Evolutionary conservation across 768 basidiomycete species (phyloP).

Genomic region (Mycena venus): DNA sequence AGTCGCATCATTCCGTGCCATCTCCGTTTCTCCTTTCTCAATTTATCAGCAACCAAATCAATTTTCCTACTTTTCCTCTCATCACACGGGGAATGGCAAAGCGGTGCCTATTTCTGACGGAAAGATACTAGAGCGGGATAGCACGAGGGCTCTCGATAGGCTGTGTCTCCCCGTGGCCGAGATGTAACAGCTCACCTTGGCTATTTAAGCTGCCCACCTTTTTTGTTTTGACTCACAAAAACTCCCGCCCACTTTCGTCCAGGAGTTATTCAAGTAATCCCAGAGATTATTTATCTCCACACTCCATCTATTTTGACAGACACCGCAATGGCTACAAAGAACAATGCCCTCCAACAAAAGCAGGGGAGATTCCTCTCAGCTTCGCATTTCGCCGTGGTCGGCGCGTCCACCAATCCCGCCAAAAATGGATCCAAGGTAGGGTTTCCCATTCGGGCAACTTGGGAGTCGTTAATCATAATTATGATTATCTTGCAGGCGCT

Average conservation of each 20-base stretch:
- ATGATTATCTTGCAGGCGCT: constrained; percentile 53
- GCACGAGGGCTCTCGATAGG: constrained; percentile 15
- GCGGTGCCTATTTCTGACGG: constrained; percentile 22
- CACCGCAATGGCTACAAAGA: constrained; percentile 7
- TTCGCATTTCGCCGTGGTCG: constrained; percentile 65
- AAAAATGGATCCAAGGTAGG: constrained; percentile 46
- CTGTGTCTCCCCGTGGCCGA: background rate
- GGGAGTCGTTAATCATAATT: background rate
- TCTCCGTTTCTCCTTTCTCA: background rate
- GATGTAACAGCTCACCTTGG: background rate
- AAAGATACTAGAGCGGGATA: background rate
- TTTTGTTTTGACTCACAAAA: background rate
- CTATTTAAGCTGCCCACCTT: background rate
- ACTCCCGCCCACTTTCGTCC: background rate
- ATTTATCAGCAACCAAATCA: constrained; percentile 5
- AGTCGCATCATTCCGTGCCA: background rate
- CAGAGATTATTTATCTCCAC: background rate
- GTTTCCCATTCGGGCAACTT: background rate
- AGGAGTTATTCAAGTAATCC: background rate
- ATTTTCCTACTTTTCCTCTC: constrained; percentile 2
- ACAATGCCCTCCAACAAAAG: background rate
- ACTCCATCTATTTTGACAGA: background rate
- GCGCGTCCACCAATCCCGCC: constrained; percentile 64
- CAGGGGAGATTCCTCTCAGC: constrained; percentile 2
- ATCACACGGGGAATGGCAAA: background rate